Percentiles rank a stretch among this genome's conserved stretches.
phyloP scores from a whole-genome alignment of 495 filamentous ascomycete genomes.

The Penicillium psychrofluorescens region DNA sequence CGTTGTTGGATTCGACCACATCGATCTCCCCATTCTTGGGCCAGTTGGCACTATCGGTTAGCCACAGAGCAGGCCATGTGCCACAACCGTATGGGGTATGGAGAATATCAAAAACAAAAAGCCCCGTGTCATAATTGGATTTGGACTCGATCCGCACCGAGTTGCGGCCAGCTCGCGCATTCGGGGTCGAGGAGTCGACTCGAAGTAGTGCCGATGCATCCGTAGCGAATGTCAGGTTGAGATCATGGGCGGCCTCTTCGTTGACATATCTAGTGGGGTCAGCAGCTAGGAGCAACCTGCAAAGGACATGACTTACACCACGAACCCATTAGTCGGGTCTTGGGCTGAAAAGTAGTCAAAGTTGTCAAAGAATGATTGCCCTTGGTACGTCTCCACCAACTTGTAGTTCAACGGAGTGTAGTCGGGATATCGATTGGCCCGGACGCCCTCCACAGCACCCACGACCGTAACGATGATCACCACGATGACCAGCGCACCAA shows the following conservation, averaged over 20 bases:
- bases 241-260: constrained; percentile 14
- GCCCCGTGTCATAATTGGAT: constrained; percentile 37
- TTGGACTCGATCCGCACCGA: constrained; percentile 50
- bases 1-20: constrained; percentile 39
- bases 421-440: constrained; percentile 44
- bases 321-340: constrained; percentile 46
- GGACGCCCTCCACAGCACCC: constrained; percentile 43
- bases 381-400: constrained; percentile 45
- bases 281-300: not conserved
- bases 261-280: constrained; percentile 25
- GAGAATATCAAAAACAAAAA: constrained; percentile 51
- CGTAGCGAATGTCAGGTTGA: constrained; percentile 47
- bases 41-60: constrained; percentile 54
- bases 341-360: constrained; percentile 47
- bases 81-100: constrained; percentile 45
- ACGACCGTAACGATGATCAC: constrained; percentile 46
- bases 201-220: constrained; percentile 40
- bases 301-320: constrained; percentile 31
- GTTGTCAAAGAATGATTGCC: constrained; percentile 40
- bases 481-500: constrained; percentile 20
- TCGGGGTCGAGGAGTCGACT: constrained; percentile 41
- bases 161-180: constrained; percentile 38
- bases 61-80: constrained; percentile 56
- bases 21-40: constrained; percentile 48
- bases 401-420: constrained; percentile 43